Percentiles rank a stretch among this genome's conserved stretches.
phyloP scores from a whole-genome alignment of 371 early-diverging fungal species.

The Mortierella sp. region DNA sequence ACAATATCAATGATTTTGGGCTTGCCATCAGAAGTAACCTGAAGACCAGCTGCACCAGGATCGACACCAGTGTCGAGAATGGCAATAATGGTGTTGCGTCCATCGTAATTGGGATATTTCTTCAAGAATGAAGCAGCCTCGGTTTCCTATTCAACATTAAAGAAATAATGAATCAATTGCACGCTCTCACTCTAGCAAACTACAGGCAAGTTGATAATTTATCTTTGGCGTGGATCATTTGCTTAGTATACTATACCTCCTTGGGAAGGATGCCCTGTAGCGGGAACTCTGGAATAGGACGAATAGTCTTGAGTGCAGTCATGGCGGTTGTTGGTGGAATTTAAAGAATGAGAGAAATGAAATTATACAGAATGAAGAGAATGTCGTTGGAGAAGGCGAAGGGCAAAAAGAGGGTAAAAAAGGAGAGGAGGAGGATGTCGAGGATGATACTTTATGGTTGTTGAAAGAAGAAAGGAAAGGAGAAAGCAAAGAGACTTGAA shows the following conservation, averaged over 20 bases:
- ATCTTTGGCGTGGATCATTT: background rate
- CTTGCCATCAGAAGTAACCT: conserved; percentile 87
- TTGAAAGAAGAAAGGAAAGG: background rate
- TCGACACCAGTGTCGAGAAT: conserved; percentile 95
- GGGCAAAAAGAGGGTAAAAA: background rate
- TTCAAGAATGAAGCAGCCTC: conserved; percentile 86
- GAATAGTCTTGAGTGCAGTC: conserved; percentile 55
- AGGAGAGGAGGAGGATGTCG: conserved; percentile 2
- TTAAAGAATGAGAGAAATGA: conserved; percentile 7
- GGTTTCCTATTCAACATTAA: conserved; percentile 70
- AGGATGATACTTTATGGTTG: background rate
- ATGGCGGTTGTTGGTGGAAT: conserved; percentile 15
- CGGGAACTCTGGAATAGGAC: conserved; percentile 71
- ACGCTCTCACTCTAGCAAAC: background rate
- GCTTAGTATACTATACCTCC: conserved; percentile 51
- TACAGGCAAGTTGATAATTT: background rate
- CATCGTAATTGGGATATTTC: conserved; percentile 90
- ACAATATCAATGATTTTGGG: conserved; percentile 93
- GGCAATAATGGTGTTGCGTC: conserved; percentile 90
- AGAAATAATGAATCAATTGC: background rate
- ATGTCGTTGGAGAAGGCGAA: background rate
- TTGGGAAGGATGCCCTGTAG: conserved; percentile 78
- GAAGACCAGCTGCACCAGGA: conserved; percentile 90
- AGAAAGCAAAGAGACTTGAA: background rate
- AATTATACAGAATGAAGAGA: conserved; percentile 31